Base-by-base conservation (phyloP, 108 stramenopile species). In the Cyclotella sp. region DNA sequence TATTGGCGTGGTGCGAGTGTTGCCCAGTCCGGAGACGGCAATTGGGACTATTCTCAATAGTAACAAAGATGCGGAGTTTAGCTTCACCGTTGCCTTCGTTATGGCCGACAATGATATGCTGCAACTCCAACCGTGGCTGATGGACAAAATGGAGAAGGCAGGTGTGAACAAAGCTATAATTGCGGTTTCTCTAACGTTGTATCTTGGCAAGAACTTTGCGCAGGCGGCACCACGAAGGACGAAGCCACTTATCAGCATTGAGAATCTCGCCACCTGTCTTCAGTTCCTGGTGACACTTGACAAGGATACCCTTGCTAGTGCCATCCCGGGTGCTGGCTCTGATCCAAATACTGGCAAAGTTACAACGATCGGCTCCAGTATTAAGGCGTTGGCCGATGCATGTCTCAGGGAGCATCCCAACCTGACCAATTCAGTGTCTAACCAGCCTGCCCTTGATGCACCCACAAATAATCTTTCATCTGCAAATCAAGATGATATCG, bases 101-200 rank as follows among this genome's bases (percentile, higher is more conserved):
- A 90, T 93, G 90, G 89, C 92, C 0, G 96, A 97, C 64, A 88
- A 95, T 73, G 89, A 91, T 46, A 86, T 88, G 66, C 76, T 93
- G 45, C 89, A 89, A 66, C 78, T 97, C 1, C 88, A 87, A 26
- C 84, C 83, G 4, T 97, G 88, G 89, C 75, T 97, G 51, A 64
- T 60, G n/a, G 93, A 97, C 41, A 82, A 91, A 62, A 41, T 78
- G 87, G 40, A 75, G 75, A 39, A 68, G 73, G 27, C 79, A 76
- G 46, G 77, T 68, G 28, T 65, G 10, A 73, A 68, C 53, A 65
- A 82, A 62, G 63, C 53, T 58, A 68, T 78, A 5, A 90, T 93
- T 64, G 85, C 86, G 14, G 62, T 85, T 11, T 73, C 82, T 11
- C 74, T 96, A n/a, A 73, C 92, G 19, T 64, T 88, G 14, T 92